Evolutionary conservation across 2,329 filamentous ascomycete genomes (phyloP), one percentile per base, ranked within the genome.

Genomic region (Pezicula carpinea): DNA sequence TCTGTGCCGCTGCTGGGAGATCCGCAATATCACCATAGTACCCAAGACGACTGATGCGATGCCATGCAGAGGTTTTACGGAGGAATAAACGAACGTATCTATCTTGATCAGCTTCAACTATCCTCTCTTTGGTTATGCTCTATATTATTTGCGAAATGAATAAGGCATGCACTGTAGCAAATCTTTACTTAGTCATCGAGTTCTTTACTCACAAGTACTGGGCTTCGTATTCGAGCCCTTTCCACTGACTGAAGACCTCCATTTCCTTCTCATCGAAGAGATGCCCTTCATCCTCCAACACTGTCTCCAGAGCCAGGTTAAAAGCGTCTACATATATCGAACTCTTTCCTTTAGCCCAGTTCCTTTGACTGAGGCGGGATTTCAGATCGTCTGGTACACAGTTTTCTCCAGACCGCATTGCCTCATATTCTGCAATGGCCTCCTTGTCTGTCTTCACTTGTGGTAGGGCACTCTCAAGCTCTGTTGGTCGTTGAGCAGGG

Each of bases 321-420:
- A 99, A 99, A 1, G 93, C 93, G 68, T 99, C 93, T 15, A 96
- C 89, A 59, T 99, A 99, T 46, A 99, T 89, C 1, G 91, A 97
- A 60, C 84, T 95, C 63, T 82, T 83, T 0, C 89, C 89, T 59
- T 76, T 81, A 4, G 82, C 68, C 89, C 89, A 96, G 50, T 70
- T 77, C 43, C 72, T 72, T 43, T 80, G 69, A 48, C 74, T 74
- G 13, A 85, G 61, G 6, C 78, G 72, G 32, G 72, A 69, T 52
- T 76, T 73, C 5, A 72, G 60, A 53, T 58, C 45, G 51, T 66
- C 59, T 29, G 60, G 59, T 7, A 72, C 62, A 8, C 69, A 62
- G 4, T 73, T 60, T 7, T 63, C 59, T n/a, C 60, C 58, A 2
- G 56, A 55, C 39, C 64, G 60, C 17, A 83, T 82, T 2, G 74